Base-by-base conservation (phyloP, 2,329 filamentous ascomycete species). In the Stagonosporopsis vannaccii region DNA sequence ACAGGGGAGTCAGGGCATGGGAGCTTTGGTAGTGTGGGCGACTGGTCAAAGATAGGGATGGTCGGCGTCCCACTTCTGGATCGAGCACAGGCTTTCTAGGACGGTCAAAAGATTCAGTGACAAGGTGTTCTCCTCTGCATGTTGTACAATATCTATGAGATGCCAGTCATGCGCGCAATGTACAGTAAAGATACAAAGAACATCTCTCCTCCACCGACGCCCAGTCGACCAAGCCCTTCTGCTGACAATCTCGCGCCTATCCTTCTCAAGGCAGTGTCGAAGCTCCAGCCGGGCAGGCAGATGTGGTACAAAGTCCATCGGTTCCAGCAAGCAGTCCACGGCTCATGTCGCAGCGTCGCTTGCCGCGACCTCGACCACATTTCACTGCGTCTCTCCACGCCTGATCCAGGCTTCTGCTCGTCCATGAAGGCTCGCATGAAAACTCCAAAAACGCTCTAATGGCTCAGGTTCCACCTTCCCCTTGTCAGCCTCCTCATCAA, bases 401-500 rank as follows among this genome's bases (percentile, higher is more conserved):
- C 4, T 12, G 28, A 30, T 11, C 28, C 5, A 30, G 28, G 12
- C 28, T 5, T 30, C 12, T 11, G 28, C 28, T 9, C 25, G 9
- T 26, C 5, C 9, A 26, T 5, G 25, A 26, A 9, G 9, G 25
- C 9, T 5, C 25, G 25, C 5, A 9, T 26, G 25, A 5, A 26
- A 5, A 26, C 3, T 30, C 9, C 13, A 12, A 12, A 30, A 6
- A 35, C 15, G 37, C 22, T 42, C 45, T 54, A 75, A 65, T 75
- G 73, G 51, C 71, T 74, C 59, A 75, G 49, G 47, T 71, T 75
- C 67, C 65, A 68, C 71, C 84, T 78, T 22, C 82, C 81, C 78
- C 84, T 87, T 52, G 79, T 69, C 66, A 78, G 75, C 70, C 85
- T 78, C 68, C 84, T 78, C 73, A 79, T 80, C 61, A 88, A 62